These are phyloP conservation scores for Arabis hirsuta DNA, from an alignment of 345 rosid genomes.

Conservation along the genomic window DNA sequence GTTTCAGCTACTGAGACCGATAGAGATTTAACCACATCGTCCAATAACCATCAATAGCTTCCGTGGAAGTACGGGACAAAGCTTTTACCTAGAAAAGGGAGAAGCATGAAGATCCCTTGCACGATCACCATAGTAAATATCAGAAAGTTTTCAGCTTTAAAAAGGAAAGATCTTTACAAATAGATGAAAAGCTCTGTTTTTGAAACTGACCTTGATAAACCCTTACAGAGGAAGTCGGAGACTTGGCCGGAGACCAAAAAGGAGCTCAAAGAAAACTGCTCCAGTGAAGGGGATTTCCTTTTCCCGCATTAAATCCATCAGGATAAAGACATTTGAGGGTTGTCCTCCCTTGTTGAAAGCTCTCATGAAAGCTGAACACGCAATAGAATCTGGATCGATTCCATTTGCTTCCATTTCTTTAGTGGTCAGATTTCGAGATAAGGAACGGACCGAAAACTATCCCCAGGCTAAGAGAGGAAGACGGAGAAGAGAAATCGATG, in stretches of 20 bases:
- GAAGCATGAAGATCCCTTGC: too few relatives aligned
- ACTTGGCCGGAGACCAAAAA: constrained; percentile 37
- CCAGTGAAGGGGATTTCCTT: constrained; percentile 65
- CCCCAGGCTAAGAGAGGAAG: constrained; percentile 6
- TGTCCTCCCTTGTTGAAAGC: constrained; percentile 80
- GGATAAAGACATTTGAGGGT: constrained; percentile 69
- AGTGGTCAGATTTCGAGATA: constrained; percentile 20
- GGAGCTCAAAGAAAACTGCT: constrained; percentile 72
- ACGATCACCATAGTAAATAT: background rate
- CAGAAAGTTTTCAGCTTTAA: background rate
- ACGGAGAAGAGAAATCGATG: constrained; percentile 16
- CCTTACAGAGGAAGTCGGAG: background rate
- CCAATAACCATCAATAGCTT: too few relatives aligned
- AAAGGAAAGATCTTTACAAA: too few relatives aligned
- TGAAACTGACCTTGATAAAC: too few relatives aligned
- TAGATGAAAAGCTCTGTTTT: constrained; percentile 1
- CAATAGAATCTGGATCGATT: constrained; percentile 71
- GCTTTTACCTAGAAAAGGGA: too few relatives aligned
- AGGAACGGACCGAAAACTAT: background rate
- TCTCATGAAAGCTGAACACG: constrained; percentile 84
- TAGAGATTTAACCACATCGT: constrained; percentile 51
- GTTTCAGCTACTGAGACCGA: constrained; percentile 36
- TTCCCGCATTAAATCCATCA: constrained; percentile 71
- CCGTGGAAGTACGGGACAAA: too few relatives aligned
- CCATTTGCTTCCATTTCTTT: constrained; percentile 69